Evolutionary conservation across 441 rosid species (phyloP), one percentile per base, ranked within the genome.

Genomic region (Jatropha podagrica): DNA sequence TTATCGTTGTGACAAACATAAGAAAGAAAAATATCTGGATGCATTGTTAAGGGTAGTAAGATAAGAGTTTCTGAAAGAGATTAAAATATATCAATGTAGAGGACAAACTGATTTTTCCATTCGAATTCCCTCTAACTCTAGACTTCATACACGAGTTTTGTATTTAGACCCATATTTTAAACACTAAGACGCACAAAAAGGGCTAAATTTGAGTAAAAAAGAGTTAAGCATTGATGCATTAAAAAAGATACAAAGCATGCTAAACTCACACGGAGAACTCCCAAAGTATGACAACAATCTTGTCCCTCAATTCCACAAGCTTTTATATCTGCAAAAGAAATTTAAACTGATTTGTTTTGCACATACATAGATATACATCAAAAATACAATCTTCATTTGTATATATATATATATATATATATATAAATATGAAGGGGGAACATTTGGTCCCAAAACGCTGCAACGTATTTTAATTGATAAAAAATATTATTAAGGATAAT

Each of bases 221-320:
- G 2, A 32, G 32, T 58, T 10, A 56, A 10, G 38, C 12, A 71
- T 58, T 44, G 20, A 42, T 59, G 52, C 38, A 52, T 52, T 51
- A 15, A 60, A 20, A 81, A 87, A 75, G 97, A 92, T 92, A 94
- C 97, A 73, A 92, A 94, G 81, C 97, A 91, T 82, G 97, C 97
- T 27, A 92, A 82, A 72, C 97, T 92, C 83, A 92, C 93, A 1
- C 97, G 94, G 59, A 91, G 97, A 77, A 95, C 97, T 20, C 98
- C 98, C 71, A 86, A 66, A 0, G 90, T 89, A 48, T 80, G 88
- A 23, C 87, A 86, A 80, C 94, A 95, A 52, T 87, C 84, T 70
- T 70, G 65, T 79, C 97, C 97, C 26, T 71, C 81, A 70, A 52
- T 73, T 76, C 97, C 95, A 56, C 98, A 92, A 54, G 94, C 84